These are phyloP conservation scores for Sarocladium brachiariae DNA, from an alignment of 2,329 filamentous ascomycete species.

Conservation along the genomic window DNA sequence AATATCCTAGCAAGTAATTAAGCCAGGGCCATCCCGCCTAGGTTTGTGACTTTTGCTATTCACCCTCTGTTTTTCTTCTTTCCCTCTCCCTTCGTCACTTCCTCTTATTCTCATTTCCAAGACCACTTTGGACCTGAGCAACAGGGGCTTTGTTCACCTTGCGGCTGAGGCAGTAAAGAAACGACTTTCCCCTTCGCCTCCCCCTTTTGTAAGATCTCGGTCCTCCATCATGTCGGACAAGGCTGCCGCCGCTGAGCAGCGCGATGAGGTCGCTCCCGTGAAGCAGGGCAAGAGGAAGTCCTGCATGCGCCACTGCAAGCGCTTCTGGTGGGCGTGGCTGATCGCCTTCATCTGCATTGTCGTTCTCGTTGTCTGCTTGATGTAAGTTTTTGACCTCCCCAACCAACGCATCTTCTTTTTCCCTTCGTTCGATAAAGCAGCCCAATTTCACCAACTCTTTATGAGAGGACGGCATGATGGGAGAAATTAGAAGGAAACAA, in stretches of 20 bases:
- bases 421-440: too few relatives aligned
- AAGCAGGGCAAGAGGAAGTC: conserved; percentile 29
- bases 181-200: background rate
- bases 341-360: conserved; percentile 42
- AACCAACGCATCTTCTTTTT: too few relatives aligned
- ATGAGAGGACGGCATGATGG: too few relatives aligned
- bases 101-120: background rate
- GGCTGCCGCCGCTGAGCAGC: conserved; percentile 14
- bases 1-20: conserved; percentile 8
- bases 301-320: conserved; percentile 41
- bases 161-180: too few relatives aligned
- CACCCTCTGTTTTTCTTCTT: background rate
- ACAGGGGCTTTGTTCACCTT: too few relatives aligned
- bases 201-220: background rate
- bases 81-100: background rate
- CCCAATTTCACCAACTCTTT: too few relatives aligned
- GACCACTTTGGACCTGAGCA: too few relatives aligned
- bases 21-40: conserved; percentile 7
- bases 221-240: conserved; percentile 26
- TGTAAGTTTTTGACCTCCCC: conserved; percentile 46
- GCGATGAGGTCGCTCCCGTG: conserved; percentile 19
- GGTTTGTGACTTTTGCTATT: too few relatives aligned
- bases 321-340: conserved; percentile 57
- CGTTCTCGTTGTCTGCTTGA: conserved; percentile 48
- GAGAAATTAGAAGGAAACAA: too few relatives aligned